Evolutionary conservation across 768 basidiomycete species (phyloP).

Genomic region (Termitomyces sp.): DNA sequence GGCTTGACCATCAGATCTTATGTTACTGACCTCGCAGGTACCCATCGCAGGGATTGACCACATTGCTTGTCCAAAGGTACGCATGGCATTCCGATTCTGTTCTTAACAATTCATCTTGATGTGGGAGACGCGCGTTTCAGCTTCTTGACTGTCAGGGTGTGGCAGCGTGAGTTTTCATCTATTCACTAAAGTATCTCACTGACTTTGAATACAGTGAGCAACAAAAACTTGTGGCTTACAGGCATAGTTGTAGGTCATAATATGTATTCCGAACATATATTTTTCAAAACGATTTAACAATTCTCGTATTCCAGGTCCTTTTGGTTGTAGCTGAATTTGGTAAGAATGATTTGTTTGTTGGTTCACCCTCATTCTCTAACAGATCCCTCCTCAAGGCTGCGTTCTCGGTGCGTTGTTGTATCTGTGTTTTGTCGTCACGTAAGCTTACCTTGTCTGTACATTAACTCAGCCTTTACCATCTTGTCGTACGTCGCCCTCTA

Average conservation of each 20-base stretch:
- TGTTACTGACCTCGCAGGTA: neutral
- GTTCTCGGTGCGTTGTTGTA: constrained; percentile 23
- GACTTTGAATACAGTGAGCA: constrained; percentile 34
- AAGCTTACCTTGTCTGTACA: neutral
- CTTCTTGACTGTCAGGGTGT: constrained; percentile 45
- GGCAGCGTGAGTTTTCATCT: constrained; percentile 29
- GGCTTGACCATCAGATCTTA: too few species aligned
- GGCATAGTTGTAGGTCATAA: constrained; percentile 26
- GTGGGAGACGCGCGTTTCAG: too few species aligned
- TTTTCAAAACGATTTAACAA: neutral
- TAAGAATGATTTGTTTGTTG: neutral
- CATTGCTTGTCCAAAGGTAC: constrained; percentile 45
- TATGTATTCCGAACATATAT: neutral
- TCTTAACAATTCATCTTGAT: neutral
- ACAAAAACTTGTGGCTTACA: constrained; percentile 30
- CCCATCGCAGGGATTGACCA: constrained; percentile 33
- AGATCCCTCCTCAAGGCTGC: constrained; percentile 15
- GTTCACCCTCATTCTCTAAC: constrained; percentile 1
- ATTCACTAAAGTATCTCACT: neutral
- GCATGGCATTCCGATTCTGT: neutral
- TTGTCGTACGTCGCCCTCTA: constrained; percentile 27
- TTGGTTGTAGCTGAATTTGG: constrained; percentile 40
- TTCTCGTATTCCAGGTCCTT: constrained; percentile 16
- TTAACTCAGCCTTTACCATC: constrained; percentile 26
- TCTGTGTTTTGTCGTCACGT: too few species aligned